These are phyloP conservation scores for Dipodascopsis uninucleata DNA, from an alignment of 805 yeast species.

Conservation along the genomic window DNA sequence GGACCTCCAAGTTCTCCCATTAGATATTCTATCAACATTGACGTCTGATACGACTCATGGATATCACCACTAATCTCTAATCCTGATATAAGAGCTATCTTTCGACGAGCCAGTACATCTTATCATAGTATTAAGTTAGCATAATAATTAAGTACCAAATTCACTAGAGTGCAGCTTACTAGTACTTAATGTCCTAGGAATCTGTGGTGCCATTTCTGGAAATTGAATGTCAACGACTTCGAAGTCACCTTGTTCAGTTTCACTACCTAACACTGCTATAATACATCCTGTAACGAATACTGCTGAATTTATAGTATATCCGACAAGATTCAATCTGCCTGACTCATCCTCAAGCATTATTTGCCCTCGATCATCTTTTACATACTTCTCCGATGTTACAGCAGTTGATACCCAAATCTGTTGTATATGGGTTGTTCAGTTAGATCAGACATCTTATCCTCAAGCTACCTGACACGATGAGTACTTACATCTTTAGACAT, in stretches of 20 bases:
- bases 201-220: conserved; percentile 63
- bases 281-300: conserved; percentile 86
- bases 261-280: conserved; percentile 82
- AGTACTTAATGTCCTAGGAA: conserved; percentile 17
- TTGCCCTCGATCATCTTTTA: conserved; percentile 53
- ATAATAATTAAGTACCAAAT: background rate
- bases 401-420: conserved; percentile 42
- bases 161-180: background rate
- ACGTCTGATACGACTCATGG: conserved; percentile 46
- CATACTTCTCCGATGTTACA: conserved; percentile 43
- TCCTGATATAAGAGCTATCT: conserved; percentile 73
- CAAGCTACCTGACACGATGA: background rate
- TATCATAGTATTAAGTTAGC: background rate
- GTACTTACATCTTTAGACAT: conserved; percentile 47
- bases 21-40: conserved; percentile 64
- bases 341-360: conserved; percentile 86
- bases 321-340: conserved; percentile 75
- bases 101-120: background rate
- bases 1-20: conserved; percentile 60
- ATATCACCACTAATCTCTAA: conserved; percentile 50
- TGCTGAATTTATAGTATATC: conserved; percentile 40
- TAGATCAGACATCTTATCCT: conserved; percentile 3
- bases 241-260: conserved; percentile 75
- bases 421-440: conserved; percentile 33
- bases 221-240: conserved; percentile 75